Percentiles rank a stretch among this genome's conserved stretches.
These are phyloP conservation scores for Gossypium mustelinum DNA, from an alignment of 345 rosid species.

Conservation along the genomic window DNA sequence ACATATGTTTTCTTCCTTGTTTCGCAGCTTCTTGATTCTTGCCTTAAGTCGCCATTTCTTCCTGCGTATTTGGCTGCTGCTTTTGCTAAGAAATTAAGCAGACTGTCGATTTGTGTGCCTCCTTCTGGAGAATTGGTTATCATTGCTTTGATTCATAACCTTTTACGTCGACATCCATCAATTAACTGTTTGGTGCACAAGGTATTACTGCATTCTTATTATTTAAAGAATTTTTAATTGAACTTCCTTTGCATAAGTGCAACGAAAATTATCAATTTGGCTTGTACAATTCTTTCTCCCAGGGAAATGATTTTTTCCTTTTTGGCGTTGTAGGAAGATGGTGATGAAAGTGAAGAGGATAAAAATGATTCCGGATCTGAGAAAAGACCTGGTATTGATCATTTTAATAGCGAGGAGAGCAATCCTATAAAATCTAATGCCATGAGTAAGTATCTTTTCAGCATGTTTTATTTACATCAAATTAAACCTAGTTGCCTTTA, in stretches of 20 bases:
- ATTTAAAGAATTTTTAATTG: not conserved
- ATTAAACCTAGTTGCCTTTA: not conserved
- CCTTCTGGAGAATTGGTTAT: slow-evolving; percentile 83
- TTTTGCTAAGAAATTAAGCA: slow-evolving; percentile 82
- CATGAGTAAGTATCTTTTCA: slow-evolving; percentile 46
- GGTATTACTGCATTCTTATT: slow-evolving; percentile 32
- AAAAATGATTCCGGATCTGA: slow-evolving; percentile 21
- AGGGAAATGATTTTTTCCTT: slow-evolving; percentile 4
- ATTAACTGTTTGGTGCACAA: slow-evolving; percentile 85
- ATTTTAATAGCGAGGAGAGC: slow-evolving; percentile 53
- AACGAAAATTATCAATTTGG: not conserved
- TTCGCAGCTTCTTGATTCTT: slow-evolving; percentile 88
- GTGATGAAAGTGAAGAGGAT: slow-evolving; percentile 24
- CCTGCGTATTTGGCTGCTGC: slow-evolving; percentile 97
- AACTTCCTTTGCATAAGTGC: not conserved
- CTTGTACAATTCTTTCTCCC: not conserved
- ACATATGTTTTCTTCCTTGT: slow-evolving; percentile 4
- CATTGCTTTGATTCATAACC: slow-evolving; percentile 80
- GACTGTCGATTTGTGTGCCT: slow-evolving; percentile 67
- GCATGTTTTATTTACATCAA: slow-evolving; percentile 2
- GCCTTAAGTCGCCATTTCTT: slow-evolving; percentile 90
- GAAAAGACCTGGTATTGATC: slow-evolving; percentile 56
- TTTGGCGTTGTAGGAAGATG: slow-evolving; percentile 45
- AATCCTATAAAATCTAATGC: slow-evolving; percentile 73
- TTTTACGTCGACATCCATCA: slow-evolving; percentile 83